phyloP scores from a whole-genome alignment of 2,329 filamentous ascomycete genomes.

The Paraphoma sp. region DNA sequence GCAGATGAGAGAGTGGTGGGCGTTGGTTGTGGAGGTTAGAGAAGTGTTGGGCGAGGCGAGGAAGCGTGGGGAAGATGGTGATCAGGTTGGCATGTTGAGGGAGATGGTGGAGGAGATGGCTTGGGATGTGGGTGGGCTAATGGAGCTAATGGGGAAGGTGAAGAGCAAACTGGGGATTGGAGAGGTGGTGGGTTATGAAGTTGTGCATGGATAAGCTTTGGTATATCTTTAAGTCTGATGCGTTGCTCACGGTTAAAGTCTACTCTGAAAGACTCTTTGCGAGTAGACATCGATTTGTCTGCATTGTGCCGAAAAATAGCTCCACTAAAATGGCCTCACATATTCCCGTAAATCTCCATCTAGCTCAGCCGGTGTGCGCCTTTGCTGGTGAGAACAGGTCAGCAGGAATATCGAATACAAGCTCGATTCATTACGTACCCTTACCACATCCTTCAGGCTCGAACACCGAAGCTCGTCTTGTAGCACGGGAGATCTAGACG shows the following conservation, averaged over 20 bases:
- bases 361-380: too few species aligned
- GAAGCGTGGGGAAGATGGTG: conserved; percentile 4
- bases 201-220: not conserved
- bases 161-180: not conserved
- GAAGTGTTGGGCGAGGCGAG: conserved; percentile 15
- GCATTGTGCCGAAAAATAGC: too few species aligned
- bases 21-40: conserved; percentile 13
- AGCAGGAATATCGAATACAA: too few species aligned
- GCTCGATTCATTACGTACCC: too few species aligned
- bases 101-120: conserved; percentile 9
- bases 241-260: not conserved
- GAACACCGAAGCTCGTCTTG: not conserved
- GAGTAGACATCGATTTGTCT: too few species aligned
- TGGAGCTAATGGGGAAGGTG: not conserved
- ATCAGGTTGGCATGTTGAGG: conserved; percentile 5
- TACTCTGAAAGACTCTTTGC: not conserved
- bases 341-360: too few species aligned
- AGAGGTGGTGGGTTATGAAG: conserved; percentile 1
- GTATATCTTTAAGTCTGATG: not conserved
- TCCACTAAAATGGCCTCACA: too few species aligned
- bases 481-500: conserved; percentile 1
- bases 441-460: not conserved
- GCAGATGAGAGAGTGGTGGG: conserved; percentile 13
- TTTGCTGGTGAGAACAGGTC: too few species aligned
- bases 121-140: conserved; percentile 8